A percentile compares a stretch with the other conserved stretches of the same genome.
Conservation (phyloP, 495 filamentous ascomycete genomes). For the Penicillium antarcticum region DNA sequence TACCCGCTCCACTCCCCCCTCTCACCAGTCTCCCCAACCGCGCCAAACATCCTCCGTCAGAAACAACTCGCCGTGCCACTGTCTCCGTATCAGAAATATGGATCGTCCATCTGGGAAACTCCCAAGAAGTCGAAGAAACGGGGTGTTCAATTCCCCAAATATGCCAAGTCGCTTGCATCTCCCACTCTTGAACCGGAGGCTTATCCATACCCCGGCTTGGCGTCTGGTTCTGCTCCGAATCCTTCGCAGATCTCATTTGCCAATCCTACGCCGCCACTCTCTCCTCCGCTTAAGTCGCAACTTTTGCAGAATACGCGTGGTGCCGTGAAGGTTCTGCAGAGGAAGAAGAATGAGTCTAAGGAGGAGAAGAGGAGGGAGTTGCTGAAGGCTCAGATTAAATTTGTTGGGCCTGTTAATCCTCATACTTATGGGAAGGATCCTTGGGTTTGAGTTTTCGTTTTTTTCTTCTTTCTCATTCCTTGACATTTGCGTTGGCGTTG, state of each 20-base stretch:
- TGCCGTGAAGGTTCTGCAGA: constrained; percentile 28
- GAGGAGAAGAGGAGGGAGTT: constrained; percentile 34
- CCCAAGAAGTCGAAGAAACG: constrained; percentile 30
- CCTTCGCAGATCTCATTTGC: not conserved
- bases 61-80: constrained; percentile 35
- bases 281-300: constrained; percentile 18
- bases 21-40: constrained; percentile 8
- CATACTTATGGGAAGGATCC: constrained; percentile 33
- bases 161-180: constrained; percentile 1
- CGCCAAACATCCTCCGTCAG: constrained; percentile 7
- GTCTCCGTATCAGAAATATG: constrained; percentile 37
- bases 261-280: constrained; percentile 16
- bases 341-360: constrained; percentile 31
- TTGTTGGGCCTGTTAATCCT: constrained; percentile 40
- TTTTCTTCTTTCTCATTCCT: not conserved
- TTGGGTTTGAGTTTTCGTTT: constrained; percentile 27
- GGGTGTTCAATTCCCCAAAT: constrained; percentile 20
- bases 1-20: constrained; percentile 9
- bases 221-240: not conserved
- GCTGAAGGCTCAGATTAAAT: constrained; percentile 43
- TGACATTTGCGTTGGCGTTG: not conserved
- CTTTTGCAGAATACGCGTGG: constrained; percentile 28
- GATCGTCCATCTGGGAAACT: constrained; percentile 35
- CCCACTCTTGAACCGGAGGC: not conserved
- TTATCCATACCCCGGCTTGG: too few relatives aligned